These are phyloP conservation scores for Berkeleyomyces rouxiae DNA, from an alignment of 2,329 filamentous ascomycete species.

Conservation along the genomic window DNA sequence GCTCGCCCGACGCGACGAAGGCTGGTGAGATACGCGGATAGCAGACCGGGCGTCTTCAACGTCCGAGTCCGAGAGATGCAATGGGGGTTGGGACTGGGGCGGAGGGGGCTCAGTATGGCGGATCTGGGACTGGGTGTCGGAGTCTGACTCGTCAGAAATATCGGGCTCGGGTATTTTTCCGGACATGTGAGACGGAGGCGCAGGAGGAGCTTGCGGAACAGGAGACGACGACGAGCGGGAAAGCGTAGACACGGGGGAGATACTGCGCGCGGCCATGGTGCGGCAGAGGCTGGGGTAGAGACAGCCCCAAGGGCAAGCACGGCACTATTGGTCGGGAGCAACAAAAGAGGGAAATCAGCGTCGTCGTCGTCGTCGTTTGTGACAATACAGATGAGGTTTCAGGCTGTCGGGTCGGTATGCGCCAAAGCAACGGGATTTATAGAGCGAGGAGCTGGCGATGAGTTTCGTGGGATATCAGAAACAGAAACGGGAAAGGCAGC, in stretches of 20 bases:
- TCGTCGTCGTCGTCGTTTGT: background rate
- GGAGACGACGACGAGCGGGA: conserved; percentile 6
- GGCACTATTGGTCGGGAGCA: background rate
- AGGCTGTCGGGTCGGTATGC: background rate
- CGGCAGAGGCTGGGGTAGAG: background rate
- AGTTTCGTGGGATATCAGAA: background rate
- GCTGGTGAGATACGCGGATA: background rate
- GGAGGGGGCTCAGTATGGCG: conserved; percentile 10
- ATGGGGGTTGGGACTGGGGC: background rate
- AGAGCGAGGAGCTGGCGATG: background rate
- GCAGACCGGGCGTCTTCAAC: conserved; percentile 12
- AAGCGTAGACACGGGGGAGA: conserved; percentile 7
- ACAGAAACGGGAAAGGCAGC: background rate
- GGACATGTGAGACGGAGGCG: background rate
- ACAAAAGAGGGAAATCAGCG: background rate
- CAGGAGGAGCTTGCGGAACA: background rate
- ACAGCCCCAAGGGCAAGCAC: background rate
- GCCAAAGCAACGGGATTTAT: background rate
- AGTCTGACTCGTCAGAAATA: conserved; percentile 4
- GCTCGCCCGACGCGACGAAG: conserved; percentile 6
- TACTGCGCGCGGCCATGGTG: conserved; percentile 3
- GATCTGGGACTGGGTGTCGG: background rate
- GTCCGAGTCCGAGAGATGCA: conserved; percentile 7
- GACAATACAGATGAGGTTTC: background rate
- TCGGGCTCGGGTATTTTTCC: background rate